Base-by-base conservation (phyloP, 345 rosid species). In the Combretum micranthum region DNA sequence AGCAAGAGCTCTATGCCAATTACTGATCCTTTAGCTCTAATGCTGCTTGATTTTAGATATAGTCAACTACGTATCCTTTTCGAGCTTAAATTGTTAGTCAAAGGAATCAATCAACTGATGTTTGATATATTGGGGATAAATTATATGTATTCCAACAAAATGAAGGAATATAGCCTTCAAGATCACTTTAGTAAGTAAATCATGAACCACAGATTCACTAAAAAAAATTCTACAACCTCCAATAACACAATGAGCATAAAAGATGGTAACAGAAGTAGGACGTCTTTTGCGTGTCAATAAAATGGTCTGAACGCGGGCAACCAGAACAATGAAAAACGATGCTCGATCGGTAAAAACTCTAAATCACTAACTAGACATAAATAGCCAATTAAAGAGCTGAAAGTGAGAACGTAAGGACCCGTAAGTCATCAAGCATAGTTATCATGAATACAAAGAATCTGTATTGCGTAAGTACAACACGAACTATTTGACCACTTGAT, bases 171-270 rank as follows among this genome's bases (percentile, higher is more conserved):
- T 32, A 60, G 19, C 39, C 48, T 60, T 50, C 9, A 42, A 20
- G 20, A 49, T 13, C 15, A 32, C 42, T 52, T 47, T 42, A 60
- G 26, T 20, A 39, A 18, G 37, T 60, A 47, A 14, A 39, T 49
- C 55, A 48, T 32, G 49, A 60, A 16, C 64, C 44, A 66, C 43
- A 59, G 20, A n/a, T 39, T 59, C 64, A 59, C 54, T 49, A n/a
- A n/a, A 42, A 39, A 42, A 47, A 55, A 48, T 49, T 42, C 60
- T 59, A 53, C 15, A 47, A 55, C 70, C 70, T 66, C 64, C 70
- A 53, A 26, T 45, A 18, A 65, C 37, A 54, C 60, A 22, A 47
- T 26, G 47, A 37, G 37, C 23, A 59, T 45, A 65, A 52, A 49
- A n/a, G 52, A 49, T 21, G 19, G n/a, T 49, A 18, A 49, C 19